Evolutionary conservation across 805 yeast genomes (phyloP), one percentile per base, ranked within the genome.

Genomic region (Metschnikowia matae): DNA sequence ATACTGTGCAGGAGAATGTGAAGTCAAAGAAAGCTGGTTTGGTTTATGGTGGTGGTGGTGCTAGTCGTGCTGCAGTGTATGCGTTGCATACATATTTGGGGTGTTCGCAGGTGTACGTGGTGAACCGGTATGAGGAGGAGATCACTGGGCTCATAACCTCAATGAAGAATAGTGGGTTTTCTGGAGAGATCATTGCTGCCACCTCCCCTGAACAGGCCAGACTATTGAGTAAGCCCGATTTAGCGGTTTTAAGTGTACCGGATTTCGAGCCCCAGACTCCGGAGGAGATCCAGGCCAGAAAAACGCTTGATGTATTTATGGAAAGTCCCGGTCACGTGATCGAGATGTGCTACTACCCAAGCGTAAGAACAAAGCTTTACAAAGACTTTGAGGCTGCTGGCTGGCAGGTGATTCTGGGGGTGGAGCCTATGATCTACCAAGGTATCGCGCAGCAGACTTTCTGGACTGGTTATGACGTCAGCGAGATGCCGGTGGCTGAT

Each of bases 41-140:
- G 51, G 69, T 67, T 0, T 67, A 66, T 47, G 70, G 71, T 5
- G 70, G 70, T 6, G 71, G 71, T 11, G 71, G 71, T 10, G 70
- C 71, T 13, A 63, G 67, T 39, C 56, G 70, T 31, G 63, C 68
- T 7, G 70, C 70, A 1, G 64, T 67, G 6, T 66, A 60, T 43
- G 66, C 70, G 2, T 59, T 67, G 43, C 50, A 61, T 35, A 48
- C 58, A 40, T 63, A 55, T 40, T 56, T 66, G 50, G 61, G 58
- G 7, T 66, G 71, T 46, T 33, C 60, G 34, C 53, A 50, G 21
- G 56, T 67, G 14, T 67, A 67, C 49, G 60, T 67, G 32, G 61
- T 67, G 14, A 67, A 67, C 49, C 54, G 70, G n/a, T 62, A 54
- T 44, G 59, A 56, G 33, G 46, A 44, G 39, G 71, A 67, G 50